Evolutionary conservation across 208 protist species (phyloP), one percentile per base, ranked within the genome.

Genomic region (Angomonas ambiguus): DNA sequence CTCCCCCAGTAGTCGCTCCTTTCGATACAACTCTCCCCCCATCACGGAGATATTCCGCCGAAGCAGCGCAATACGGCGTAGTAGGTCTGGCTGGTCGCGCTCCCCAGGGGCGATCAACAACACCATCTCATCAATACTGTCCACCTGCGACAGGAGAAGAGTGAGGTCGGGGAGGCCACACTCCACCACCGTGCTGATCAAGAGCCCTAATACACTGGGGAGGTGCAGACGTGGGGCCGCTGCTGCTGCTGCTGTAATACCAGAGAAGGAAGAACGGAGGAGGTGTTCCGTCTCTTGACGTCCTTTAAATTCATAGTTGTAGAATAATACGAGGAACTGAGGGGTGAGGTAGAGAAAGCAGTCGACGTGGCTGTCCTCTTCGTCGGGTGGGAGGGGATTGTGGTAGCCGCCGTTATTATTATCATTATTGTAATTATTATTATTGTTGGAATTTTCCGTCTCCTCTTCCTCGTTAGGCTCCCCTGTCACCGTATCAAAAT

Each of bases 81-180:
- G 65, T 59, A 95, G 51, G 60, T 95, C 89, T 2, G 87, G 74
- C 76, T 95, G 89, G 68, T 95, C 89, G 24, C 74, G 82, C 65
- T 82, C 62, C 6, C 82, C 85, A 1, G 88, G 85, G 6, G 86
- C 84, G 67, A 95, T 87, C 16, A 93, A 79, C 51, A 93, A 71
- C 56, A 92, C 82, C 85, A 95, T 93, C 71, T 95, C 89, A 56
- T 95, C 85, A 24, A 95, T 84, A 62, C 75, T 77, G 69, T 91
- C 87, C 45, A 95, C 89, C 69, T 95, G 84, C 32, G 76, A 82
- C 28, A 95, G 65, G 41, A 93, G 63, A 51, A 74, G 58, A n/a
- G 83, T 86, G 32, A 81, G 82, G 65, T 92, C 81, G 2, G 85
- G 82, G 27, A 95, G 63, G 64, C 73, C 63, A 24, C n/a, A 45